Percentiles rank a stretch among this genome's conserved stretches.
Evolutionary conservation across 768 basidiomycete species (phyloP).

Genomic region (Termitomyces bulborhizus): DNA sequence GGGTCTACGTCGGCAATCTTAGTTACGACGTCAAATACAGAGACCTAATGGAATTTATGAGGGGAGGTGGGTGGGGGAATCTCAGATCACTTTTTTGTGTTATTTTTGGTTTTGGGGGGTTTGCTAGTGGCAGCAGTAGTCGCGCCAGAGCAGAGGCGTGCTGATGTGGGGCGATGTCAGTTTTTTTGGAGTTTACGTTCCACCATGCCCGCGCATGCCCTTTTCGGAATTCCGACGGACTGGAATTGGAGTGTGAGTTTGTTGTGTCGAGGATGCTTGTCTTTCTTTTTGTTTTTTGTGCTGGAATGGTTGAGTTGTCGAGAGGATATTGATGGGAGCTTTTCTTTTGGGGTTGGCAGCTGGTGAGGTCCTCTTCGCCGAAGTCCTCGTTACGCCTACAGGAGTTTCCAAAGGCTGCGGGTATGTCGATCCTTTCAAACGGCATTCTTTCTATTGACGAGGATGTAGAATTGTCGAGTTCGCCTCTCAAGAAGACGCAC

Average conservation of each 20-base stretch:
- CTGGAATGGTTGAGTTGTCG: constrained; percentile 54
- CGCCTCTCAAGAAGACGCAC: constrained; percentile 81
- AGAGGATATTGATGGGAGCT: constrained; percentile 94
- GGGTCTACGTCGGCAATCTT: constrained; percentile 98
- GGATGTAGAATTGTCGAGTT: constrained; percentile 86
- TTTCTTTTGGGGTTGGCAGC: constrained; percentile 89
- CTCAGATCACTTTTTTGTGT: constrained; percentile 51
- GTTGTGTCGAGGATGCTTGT: constrained; percentile 26
- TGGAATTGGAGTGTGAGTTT: constrained; percentile 32
- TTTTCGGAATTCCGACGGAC: constrained; percentile 22
- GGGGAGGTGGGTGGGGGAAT: constrained; percentile 98
- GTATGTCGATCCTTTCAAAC: constrained; percentile 44
- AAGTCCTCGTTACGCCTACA: constrained; percentile 94
- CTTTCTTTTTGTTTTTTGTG: constrained; percentile 35
- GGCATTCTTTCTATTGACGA: constrained; percentile 12
- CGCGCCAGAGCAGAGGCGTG: constrained; percentile 18
- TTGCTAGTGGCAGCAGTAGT: constrained; percentile 26
- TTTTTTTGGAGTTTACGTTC: constrained; percentile 17
- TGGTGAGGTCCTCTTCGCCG: constrained; percentile 99
- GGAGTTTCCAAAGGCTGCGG: constrained; percentile 99
- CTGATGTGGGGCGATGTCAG: constrained; percentile 13
- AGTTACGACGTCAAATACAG: constrained; percentile 98
- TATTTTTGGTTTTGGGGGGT: constrained; percentile 22
- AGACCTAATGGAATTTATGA: constrained; percentile 99
- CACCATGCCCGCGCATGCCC: constrained; percentile 12